Percentiles rank a stretch among this genome's conserved stretches.
phyloP scores from a whole-genome alignment of 164 flowering plant species.

The Sextonia rubra region DNA sequence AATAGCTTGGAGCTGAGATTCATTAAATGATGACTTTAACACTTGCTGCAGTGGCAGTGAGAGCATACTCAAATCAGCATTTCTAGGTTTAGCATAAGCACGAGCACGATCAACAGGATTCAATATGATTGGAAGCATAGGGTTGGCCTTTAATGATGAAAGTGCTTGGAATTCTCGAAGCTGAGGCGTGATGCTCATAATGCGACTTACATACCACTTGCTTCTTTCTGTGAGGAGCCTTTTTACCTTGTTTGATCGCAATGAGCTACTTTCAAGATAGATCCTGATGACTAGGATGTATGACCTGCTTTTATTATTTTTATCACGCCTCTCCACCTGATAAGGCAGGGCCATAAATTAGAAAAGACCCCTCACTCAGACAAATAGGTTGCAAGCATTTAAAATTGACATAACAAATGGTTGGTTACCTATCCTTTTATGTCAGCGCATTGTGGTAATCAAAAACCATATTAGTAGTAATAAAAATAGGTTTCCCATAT shows the following conservation, averaged over 20 bases:
- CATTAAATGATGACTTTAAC: constrained; percentile 69
- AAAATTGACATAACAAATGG: neutral
- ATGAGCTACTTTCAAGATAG: constrained; percentile 57
- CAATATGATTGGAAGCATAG: constrained; percentile 66
- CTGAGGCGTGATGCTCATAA: constrained; percentile 89
- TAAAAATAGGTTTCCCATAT: too few species aligned
- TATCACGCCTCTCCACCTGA: constrained; percentile 91
- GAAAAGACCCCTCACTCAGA: neutral
- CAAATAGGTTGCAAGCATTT: neutral
- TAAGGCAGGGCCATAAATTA: neutral
- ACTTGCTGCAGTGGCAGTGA: constrained; percentile 50
- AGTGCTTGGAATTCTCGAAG: constrained; percentile 95
- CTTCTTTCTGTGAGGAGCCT: constrained; percentile 73
- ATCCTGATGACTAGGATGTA: constrained; percentile 56
- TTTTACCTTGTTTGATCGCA: constrained; percentile 66
- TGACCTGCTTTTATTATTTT: constrained; percentile 58
- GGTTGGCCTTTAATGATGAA: constrained; percentile 71
- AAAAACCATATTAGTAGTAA: neutral
- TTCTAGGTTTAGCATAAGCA: constrained; percentile 19
- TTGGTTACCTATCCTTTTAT: too few species aligned
- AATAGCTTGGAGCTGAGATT: constrained; percentile 82
- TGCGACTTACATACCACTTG: constrained; percentile 75
- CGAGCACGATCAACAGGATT: constrained; percentile 39
- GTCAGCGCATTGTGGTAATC: neutral
- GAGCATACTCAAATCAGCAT: constrained; percentile 39